Base-by-base conservation (phyloP, 192 early-diverging fungal species). In the Powellomyces hirtus region DNA sequence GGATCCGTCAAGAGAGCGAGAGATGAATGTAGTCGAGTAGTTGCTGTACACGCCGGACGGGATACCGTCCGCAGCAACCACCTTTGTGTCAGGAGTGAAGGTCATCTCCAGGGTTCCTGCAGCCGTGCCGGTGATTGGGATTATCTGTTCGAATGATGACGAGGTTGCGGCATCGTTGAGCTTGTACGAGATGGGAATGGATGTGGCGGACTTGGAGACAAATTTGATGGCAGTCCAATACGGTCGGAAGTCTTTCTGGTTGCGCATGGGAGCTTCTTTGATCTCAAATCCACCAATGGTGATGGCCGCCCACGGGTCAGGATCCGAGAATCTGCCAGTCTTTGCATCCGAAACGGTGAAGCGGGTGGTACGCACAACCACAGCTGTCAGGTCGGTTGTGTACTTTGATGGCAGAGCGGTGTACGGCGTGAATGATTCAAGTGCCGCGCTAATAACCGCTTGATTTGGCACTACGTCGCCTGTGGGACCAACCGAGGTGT, bases 141-240 rank as follows among this genome's bases (percentile, higher is more conserved):
- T 71, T 16, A 29, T 16, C 20, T 38, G 34, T 16, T 45, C 61
- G 34, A 55, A 16, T 18, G 46, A 34, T 11, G 59, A 63, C 1
- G 45, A 55, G 22, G 52, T 37, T 4, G 33, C 59, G 2, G 69
- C 69, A 30, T 63, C 69, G 30, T 38, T 62, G 26, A 71, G 37
- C 2, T 40, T 29, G 44, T 71, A 71, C 22, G n/a, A 40, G 38
- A 71, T 62, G 61, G 14, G 29, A 13, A 49, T 20, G 37, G 56
- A 7, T 1, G 24, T 5, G 24, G 51, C n/a, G 0, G 57, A 34
- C 5, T n/a, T 24, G 29, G 70, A 57, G 1, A 72, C 57, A 22
- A 24, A 72, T 38, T 72, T 72, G 38, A 72, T 40, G 55, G 62
- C 37, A 1, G 70, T 72, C 70, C 70, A 72, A 40, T 64, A 72